Evolutionary conservation across 805 yeast species (phyloP), one percentile per base, ranked within the genome.

Genomic region (Candida koratica): DNA sequence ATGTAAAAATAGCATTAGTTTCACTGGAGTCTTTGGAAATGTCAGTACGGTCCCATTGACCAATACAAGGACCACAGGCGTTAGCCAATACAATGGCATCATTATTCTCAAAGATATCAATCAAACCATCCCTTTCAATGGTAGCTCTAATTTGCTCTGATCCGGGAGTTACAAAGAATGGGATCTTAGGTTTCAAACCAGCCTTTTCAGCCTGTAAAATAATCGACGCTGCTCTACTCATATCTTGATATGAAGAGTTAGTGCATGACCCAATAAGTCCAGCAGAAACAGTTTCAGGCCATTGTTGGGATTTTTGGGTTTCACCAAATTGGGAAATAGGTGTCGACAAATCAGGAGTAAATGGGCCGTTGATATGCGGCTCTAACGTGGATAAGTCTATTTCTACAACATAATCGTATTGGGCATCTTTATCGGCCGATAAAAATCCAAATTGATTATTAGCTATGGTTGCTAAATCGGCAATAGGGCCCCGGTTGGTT

Each of bases 31-130:
- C 67, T 58, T 79, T 78, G 31, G 75, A 61, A 28, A 84, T 75
- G 57, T 85, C 95, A 47, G 75, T 73, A 71, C 97, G 84, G 61
- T 93, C 96, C 98, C 98, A 90, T 75, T 90, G 97, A 58, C 97
- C 97, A 60, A 89, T 89, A 77, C 97, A 89, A 60, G 97, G 97
- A 58, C 97, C 97, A 75, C 97, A 90, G 41, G 97, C 97, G 61
- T 90, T 90, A 44, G 97, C 97, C 59, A 90, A 73, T 38, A 90
- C 97, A 43, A 82, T 75, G 61, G 95, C 97, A 52, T 97, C 97
- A 54, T 83, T 84, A 56, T 86, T 87, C 58, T 81, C 79, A 67
- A 90, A 88, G 49, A 93, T 83, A 51, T 82, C 72, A 51, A 90
- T 78, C 64, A 84, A 82, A 45, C 97, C 97, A 64, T 90, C 97